Evolutionary conservation across 179 eudicot genomes (phyloP).

Genomic region (Amaranthus tricolor): DNA sequence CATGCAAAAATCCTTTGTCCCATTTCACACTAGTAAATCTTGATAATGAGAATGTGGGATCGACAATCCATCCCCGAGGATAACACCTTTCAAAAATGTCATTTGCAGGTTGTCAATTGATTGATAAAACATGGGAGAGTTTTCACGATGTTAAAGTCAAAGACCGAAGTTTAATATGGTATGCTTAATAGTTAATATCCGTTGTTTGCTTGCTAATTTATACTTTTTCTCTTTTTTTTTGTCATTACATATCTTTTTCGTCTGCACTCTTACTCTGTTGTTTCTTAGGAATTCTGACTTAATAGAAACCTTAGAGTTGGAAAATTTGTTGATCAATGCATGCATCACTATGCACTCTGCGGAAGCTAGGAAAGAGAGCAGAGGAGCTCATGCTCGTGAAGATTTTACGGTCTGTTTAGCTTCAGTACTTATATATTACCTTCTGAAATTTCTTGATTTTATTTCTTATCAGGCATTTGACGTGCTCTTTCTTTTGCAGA

Average conservation of each 20-base stretch:
- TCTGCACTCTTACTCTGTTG: not conserved
- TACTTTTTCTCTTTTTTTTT: not conserved
- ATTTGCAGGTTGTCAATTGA: slow-evolving; percentile 73
- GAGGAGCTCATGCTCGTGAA: slow-evolving; percentile 99
- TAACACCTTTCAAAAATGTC: not conserved
- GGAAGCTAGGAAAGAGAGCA: slow-evolving; percentile 98
- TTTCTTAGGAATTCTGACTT: slow-evolving; percentile 85
- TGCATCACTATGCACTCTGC: slow-evolving; percentile 98
- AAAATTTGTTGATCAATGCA: slow-evolving; percentile 92
- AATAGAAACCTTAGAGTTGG: slow-evolving; percentile 91
- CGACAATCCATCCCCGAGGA: not conserved
- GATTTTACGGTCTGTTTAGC: slow-evolving; percentile 76
- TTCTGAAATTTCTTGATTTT: not conserved
- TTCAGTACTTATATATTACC: not conserved
- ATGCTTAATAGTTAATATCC: slow-evolving; percentile 6
- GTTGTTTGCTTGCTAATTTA: slow-evolving; percentile 4
- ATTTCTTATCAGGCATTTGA: slow-evolving; percentile 2
- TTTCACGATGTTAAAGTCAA: slow-evolving; percentile 84
- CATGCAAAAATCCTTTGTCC: no score
- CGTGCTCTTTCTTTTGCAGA: slow-evolving; percentile 44
- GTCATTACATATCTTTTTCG: not conserved
- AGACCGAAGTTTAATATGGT: slow-evolving; percentile 96
- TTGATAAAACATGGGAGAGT: slow-evolving; percentile 92
- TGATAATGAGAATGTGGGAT: not conserved
- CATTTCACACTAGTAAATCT: not conserved